Base-by-base conservation (phyloP, 805 yeast genomes). In the Lipomyces yamanashiensis region DNA sequence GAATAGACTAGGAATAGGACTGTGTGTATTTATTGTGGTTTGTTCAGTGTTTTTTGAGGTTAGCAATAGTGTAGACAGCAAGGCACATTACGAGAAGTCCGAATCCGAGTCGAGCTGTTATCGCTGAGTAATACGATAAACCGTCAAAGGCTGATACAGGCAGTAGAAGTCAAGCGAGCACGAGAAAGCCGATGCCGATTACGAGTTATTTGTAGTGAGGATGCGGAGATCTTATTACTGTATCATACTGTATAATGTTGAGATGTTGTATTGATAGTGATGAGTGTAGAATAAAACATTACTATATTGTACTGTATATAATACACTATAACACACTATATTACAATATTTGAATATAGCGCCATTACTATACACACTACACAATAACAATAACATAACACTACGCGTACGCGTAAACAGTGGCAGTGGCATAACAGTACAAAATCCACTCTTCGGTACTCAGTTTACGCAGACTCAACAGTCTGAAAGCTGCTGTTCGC, bases 381-480 rank as follows among this genome's bases (percentile, higher is more conserved):
- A 44, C 4, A 19, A 15, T 9, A 44, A 44, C 4, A 44, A 44
- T 10, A 44, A 44, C 12, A 15, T 39, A 39, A 3, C 13, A 39
- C 2, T 39, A 39, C 43, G 7, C 13, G n/a, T 39, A 39, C n/a
- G 7, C 45, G 45, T 41, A 41, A 41, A 41, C 45, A 41, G 19
- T 21, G 36, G 36, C 51, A 21, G 51, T n/a, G n/a, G n/a, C 28
- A 28, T 28, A 23, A 23, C 15, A 47, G 36, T 23, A 47, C n/a
- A 28, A 3, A 28, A 28, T 28, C 28, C 28, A 43, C 47, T n/a
- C 47, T 9, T 40, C 21, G 41, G 56, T 36, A 21, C 45, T 53
- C 36, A 40, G 23, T 9, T 10, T 59, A 40, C 62, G 59, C 59
- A 41, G 23, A 34, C 61, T 59, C 62, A 59, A 59, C 62, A 59